Evolutionary conservation across 2,329 filamentous ascomycete genomes (phyloP).

Genomic region (Cercospora sojina): DNA sequence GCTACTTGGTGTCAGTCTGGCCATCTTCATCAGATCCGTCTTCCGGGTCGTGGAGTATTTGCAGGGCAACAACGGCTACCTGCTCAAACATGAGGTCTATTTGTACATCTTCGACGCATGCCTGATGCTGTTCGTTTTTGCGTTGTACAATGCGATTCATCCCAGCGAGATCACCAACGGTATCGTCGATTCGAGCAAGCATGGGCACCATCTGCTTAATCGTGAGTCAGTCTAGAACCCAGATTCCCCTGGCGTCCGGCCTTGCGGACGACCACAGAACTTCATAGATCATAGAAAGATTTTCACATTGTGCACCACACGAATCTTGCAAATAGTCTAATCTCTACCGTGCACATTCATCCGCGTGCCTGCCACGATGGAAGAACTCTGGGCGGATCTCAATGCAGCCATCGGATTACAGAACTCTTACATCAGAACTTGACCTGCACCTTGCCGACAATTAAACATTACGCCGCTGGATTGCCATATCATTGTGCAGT

Average conservation of each 20-base stretch:
- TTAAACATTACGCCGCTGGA: too few relatives aligned
- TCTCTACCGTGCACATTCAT: too few relatives aligned
- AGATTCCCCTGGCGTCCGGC: too few relatives aligned
- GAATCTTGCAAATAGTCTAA: too few relatives aligned
- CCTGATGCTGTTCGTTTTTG: conserved; percentile 13
- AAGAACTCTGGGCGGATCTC: too few relatives aligned
- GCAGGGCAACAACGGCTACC: conserved; percentile 45
- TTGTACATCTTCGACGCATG: conserved; percentile 24
- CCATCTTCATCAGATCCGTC: conserved; percentile 52
- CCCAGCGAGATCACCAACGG: conserved; percentile 7
- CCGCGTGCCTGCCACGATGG: too few relatives aligned
- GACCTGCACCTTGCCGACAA: too few relatives aligned
- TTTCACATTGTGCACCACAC: too few relatives aligned
- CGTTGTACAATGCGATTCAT: conserved; percentile 6
- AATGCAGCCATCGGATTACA: too few relatives aligned
- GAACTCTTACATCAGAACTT: too few relatives aligned
- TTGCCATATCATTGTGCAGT: too few relatives aligned
- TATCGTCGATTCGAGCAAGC: background rate
- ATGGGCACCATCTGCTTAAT: background rate
- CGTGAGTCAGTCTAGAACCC: background rate
- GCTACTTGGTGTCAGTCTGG: conserved; percentile 45
- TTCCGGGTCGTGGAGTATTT: conserved; percentile 53
- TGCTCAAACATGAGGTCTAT: conserved; percentile 41
- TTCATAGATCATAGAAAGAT: background rate
- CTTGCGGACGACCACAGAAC: background rate